Conservation (phyloP, 441 rosid species). For the Cnidoscolus chayamansa region DNA sequence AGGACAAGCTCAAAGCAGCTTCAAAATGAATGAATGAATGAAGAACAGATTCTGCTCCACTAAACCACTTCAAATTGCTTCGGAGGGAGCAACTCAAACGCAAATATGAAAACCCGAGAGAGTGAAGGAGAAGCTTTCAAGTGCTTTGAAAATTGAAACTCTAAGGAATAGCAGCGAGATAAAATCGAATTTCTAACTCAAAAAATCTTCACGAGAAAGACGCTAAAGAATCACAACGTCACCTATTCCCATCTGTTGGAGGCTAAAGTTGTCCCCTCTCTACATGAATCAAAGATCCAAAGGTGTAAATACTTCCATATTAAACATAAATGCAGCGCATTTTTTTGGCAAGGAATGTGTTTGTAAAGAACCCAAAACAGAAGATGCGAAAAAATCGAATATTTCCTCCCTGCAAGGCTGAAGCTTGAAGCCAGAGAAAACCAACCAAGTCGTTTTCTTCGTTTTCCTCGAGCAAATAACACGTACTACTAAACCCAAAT, state of each 20-base stretch:
- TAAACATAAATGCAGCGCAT: not conserved
- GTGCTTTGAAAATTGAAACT: too few species aligned
- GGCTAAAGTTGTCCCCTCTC: constrained; percentile 14
- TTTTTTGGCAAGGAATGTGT: not conserved
- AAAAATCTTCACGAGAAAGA: constrained; percentile 51
- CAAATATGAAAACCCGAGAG: not conserved
- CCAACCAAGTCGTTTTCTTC: not conserved
- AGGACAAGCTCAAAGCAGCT: not conserved
- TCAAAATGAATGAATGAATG: not conserved
- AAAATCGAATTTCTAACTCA: constrained; percentile 34
- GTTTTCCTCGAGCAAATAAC: not conserved
- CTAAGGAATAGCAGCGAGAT: constrained; percentile 5
- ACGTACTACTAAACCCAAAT: not conserved
- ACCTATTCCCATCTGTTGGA: constrained; percentile 30
- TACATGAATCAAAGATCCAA: constrained; percentile 22
- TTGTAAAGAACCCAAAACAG: too few species aligned
- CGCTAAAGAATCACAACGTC: constrained; percentile 39
- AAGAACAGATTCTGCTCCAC: not conserved
- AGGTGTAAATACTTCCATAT: not conserved
- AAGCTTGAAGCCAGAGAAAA: not conserved
- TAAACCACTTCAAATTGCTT: not conserved
- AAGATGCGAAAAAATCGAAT: not conserved
- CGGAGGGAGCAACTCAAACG: not conserved
- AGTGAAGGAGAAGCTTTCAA: not conserved
- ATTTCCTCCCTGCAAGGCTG: not conserved